Evolutionary conservation across 345 rosid genomes (phyloP), one percentile per base, ranked within the genome.

Genomic region (Rhodamnia argentea): DNA sequence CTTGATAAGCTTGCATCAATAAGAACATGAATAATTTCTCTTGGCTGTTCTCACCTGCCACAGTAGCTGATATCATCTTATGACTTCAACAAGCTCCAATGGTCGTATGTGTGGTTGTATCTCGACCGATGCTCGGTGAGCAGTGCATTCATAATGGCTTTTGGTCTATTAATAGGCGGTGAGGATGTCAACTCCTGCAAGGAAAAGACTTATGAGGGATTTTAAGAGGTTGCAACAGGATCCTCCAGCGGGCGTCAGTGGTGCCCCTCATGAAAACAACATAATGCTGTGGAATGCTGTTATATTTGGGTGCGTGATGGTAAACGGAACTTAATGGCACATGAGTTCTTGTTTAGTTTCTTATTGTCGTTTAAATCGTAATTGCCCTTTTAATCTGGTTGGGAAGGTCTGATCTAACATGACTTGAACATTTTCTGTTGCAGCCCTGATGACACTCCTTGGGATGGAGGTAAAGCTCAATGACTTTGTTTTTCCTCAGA

Each of bases 381-480:
- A 70, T 87, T 83, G 85, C 58, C 40, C 62, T 54, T 85, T 87
- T 89, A 76, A 83, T 59, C 40, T 89, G 75, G 52, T 87, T 88
- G 60, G 76, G 78, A 70, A 32, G 47, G 78, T 70, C 47, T 70
- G 47, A 18, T 70, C 47, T 70, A 70, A 32, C 13, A 8, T 32
- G 78, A 32, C 44, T 70, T 70, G 47, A 70, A 70, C 24, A 16
- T 16, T 64, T 70, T 70, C 47, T 70, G 24, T 93, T 90, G 90
- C 93, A 94, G 96, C 54, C 98, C 95, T 84, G 95, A 93, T 85
- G 96, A 93, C 88, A 91, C 94, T 47, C 94, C 96, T 2, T 95
- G 98, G 96, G 98, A 95, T 87, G 96, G 96, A 93, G 98, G 96
- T 95, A 87, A 88, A 91, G 86, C 70, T 83, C 12, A 64, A 10